These are phyloP conservation scores for Clonostachys rhizophaga DNA, from an alignment of 2,329 filamentous ascomycete genomes.

Conservation along the genomic window DNA sequence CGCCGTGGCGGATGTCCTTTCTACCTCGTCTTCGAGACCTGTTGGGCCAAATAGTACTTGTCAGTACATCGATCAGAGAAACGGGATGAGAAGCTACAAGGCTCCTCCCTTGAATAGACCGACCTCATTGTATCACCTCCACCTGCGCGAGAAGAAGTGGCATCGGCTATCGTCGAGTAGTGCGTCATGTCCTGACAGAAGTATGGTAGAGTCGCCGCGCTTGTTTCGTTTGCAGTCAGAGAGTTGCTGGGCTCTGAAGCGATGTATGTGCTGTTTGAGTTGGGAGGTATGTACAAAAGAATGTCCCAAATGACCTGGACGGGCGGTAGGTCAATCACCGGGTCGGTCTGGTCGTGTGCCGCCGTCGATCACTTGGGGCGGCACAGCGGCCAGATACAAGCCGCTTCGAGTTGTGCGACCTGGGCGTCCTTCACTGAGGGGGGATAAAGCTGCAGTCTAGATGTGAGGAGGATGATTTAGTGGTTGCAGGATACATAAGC, in stretches of 20 bases:
- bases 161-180: conserved; percentile 5
- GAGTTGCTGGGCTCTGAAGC: background rate
- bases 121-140: conserved; percentile 2
- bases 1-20: conserved; percentile 59
- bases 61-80: conserved; percentile 1
- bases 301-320: no score
- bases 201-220: no score
- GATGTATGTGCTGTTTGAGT: no score
- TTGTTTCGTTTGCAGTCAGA: no score
- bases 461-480: background rate
- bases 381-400: background rate
- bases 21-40: conserved; percentile 58
- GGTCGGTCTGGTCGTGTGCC: no score
- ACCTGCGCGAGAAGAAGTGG: conserved; percentile 1
- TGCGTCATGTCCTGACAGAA: conserved; percentile 1
- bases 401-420: background rate
- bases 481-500: background rate
- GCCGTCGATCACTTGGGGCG: background rate
- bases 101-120: background rate
- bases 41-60: conserved; percentile 3
- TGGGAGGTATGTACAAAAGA: no score
- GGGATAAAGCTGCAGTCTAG: background rate
- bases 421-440: background rate
- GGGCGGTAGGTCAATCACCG: no score
- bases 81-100: background rate